Conservation (phyloP, 306 rosid genomes). For the Hippophae rhamnoides region DNA sequence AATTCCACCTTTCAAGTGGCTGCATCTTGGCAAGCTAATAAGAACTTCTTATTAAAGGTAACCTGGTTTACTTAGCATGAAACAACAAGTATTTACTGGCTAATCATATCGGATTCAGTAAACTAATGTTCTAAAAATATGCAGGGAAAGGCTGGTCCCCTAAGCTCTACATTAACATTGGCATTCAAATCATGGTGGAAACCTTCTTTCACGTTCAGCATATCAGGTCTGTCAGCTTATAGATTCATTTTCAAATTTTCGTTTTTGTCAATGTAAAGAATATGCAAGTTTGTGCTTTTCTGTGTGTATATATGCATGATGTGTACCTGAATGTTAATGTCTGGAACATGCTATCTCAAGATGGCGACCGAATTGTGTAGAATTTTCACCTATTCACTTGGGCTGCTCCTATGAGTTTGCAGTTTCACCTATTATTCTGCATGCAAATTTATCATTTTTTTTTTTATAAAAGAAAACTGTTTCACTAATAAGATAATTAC, state of each 20-base stretch:
- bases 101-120: constrained; percentile 21
- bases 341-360: no score
- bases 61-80: constrained; percentile 2
- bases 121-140: constrained; percentile 17
- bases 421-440: no score
- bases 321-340: no score
- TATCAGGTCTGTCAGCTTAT: constrained; percentile 55
- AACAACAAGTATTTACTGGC: not conserved
- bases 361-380: no score
- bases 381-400: no score
- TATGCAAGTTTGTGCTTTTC: not conserved
- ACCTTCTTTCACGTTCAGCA: constrained; percentile 78
- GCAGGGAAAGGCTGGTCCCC: constrained; percentile 82
- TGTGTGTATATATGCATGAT: no score
- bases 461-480: no score
- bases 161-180: constrained; percentile 53
- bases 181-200: constrained; percentile 99
- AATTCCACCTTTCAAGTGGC: constrained; percentile 84
- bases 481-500: no score
- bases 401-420: no score
- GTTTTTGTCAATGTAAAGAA: not conserved
- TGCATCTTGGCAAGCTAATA: constrained; percentile 98
- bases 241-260: not conserved
- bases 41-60: constrained; percentile 85
- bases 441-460: no score